A percentile compares a stretch with the other conserved stretches of the same genome.
Evolutionary conservation across 192 early-diverging fungal genomes (phyloP).

Genomic region (Podila epigama): DNA sequence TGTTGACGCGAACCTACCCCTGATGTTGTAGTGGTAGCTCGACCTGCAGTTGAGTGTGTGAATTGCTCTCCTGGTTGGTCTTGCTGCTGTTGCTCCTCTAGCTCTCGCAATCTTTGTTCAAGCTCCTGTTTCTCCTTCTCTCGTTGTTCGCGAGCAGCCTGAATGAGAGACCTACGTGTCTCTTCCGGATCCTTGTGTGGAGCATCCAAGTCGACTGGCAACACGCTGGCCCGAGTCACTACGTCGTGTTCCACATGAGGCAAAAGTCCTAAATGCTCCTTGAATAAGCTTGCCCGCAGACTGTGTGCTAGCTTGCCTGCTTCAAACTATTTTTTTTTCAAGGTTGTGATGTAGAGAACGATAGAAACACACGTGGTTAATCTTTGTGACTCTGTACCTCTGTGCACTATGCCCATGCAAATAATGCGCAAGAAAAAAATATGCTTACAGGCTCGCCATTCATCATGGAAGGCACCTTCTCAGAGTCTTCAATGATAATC

Average conservation of each 20-base stretch:
- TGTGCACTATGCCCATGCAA: too few relatives aligned
- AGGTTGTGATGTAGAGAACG: too few relatives aligned
- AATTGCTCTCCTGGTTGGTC: background rate
- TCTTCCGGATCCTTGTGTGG: conserved; percentile 35
- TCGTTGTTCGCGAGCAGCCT: conserved; percentile 2
- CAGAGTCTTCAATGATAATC: conserved; percentile 79
- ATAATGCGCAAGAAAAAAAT: background rate
- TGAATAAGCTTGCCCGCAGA: conserved; percentile 79
- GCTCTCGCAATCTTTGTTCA: too few relatives aligned
- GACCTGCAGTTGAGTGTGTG: background rate
- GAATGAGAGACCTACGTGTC: conserved; percentile 18
- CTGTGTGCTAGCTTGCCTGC: conserved; percentile 77
- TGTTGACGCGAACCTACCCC: too few relatives aligned
- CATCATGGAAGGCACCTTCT: conserved; percentile 74
- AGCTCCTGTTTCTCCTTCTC: conserved; percentile 10
- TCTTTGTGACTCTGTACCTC: too few relatives aligned
- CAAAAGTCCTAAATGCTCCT: conserved; percentile 83
- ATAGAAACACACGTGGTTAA: too few relatives aligned
- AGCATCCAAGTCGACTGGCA: conserved; percentile 38
- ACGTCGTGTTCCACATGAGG: conserved; percentile 50
- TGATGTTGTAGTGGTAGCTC: background rate
- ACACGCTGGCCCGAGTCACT: conserved; percentile 45
- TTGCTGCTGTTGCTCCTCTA: background rate
- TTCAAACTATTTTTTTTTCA: conserved; percentile 59
- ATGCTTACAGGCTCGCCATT: conserved; percentile 54